A percentile compares a stretch with the other conserved stretches of the same genome.
These are phyloP conservation scores for Dothideomycetes sp. DNA, from an alignment of 2,329 filamentous ascomycete genomes.

Conservation along the genomic window DNA sequence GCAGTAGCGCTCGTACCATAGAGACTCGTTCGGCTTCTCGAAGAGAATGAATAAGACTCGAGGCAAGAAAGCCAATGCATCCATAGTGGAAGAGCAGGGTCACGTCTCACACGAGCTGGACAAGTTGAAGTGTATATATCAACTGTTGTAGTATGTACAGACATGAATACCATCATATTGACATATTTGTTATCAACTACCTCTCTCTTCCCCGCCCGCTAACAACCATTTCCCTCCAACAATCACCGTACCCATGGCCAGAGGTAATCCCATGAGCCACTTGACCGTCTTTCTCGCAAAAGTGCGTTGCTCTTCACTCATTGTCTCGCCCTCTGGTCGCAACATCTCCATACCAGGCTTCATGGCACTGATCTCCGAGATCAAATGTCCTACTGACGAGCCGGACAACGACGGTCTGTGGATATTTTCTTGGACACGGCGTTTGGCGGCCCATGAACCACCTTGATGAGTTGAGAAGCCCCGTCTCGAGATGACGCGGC, in stretches of 20 bases:
- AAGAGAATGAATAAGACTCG: too few relatives aligned
- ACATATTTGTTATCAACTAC: too few relatives aligned
- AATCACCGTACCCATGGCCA: conserved; percentile 16
- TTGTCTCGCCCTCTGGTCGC: conserved; percentile 19
- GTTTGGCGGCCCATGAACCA: neutral
- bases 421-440: neutral
- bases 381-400: conserved; percentile 22
- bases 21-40: too few relatives aligned
- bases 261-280: conserved; percentile 18
- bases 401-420: conserved; percentile 23
- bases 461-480: neutral
- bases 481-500: neutral
- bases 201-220: too few relatives aligned
- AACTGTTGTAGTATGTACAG: too few relatives aligned
- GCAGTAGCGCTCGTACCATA: too few relatives aligned
- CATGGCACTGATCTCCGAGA: conserved; percentile 24
- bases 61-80: too few relatives aligned
- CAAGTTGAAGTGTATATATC: too few relatives aligned
- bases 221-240: conserved; percentile 15
- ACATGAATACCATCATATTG: too few relatives aligned
- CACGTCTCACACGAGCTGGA: too few relatives aligned
- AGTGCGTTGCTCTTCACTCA: conserved; percentile 22
- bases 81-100: too few relatives aligned
- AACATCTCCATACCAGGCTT: conserved; percentile 22
- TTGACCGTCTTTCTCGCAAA: conserved; percentile 16